Conservation (phyloP, 169 alveolate species). For the Plasmodium knowlesi region DNA sequence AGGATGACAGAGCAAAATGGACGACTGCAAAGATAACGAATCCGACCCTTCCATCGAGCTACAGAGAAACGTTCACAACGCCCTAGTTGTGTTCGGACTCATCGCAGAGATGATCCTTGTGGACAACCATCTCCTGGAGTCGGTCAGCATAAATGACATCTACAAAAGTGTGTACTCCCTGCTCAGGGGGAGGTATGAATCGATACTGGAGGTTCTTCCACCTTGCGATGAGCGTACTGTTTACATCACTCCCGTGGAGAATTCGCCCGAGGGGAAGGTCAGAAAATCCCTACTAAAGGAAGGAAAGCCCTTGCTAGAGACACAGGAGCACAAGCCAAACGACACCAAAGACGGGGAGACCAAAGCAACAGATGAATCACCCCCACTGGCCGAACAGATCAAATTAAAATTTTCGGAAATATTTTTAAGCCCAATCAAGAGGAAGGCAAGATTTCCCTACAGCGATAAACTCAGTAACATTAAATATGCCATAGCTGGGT, state of each 20-base stretch:
- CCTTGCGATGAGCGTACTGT: neutral
- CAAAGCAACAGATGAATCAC: neutral
- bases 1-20: neutral
- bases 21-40: neutral
- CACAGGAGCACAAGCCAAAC: neutral
- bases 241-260: neutral
- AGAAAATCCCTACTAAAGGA: neutral
- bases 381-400: neutral
- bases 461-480: conserved; percentile 13
- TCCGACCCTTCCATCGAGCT: conserved; percentile 2
- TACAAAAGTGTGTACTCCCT: conserved; percentile 30
- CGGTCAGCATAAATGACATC: conserved; percentile 43
- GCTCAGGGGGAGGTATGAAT: conserved; percentile 15
- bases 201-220: neutral
- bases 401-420: conserved; percentile 46
- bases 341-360: neutral
- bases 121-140: conserved; percentile 43
- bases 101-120: conserved; percentile 32
- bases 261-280: neutral
- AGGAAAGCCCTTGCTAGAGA: neutral
- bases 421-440: neutral
- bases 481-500: conserved; percentile 64
- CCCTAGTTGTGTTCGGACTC: conserved; percentile 37
- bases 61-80: conserved; percentile 18
- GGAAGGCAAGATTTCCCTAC: neutral